Base-by-base conservation (phyloP, 805 yeast species). In the Spathaspora passalidarum region DNA sequence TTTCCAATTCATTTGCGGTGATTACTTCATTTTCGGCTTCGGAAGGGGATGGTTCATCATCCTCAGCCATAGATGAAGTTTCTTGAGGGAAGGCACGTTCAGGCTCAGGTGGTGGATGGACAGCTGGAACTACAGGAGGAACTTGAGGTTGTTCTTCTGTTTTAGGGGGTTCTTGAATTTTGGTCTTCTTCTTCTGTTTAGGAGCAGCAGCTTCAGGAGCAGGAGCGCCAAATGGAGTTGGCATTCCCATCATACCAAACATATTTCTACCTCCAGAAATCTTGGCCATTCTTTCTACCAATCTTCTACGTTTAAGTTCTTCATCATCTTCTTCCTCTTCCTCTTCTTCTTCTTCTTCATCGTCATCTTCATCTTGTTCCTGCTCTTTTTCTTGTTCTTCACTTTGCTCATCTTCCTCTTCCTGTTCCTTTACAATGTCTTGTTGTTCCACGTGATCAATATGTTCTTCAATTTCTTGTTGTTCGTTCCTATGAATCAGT, bases 261-360 rank as follows among this genome's bases (percentile, higher is more conserved):
- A 86, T 79, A 47, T 87, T 84, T 68, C 86, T 77, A 4, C 90
- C 90, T 17, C 96, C 96, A 0, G 97, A 86, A 16, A 92, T 77
- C 56, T 84, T 88, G n/a, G 99, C 98, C 97, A 92, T 92, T 49
- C 97, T 79, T 52, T 87, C 97, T 17, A 95, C 83, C 44, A 92
- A 72, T 5, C 84, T 88, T 40, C 84, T 78, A 56, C 94, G 79
- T 46, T 85, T 79, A 4, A 83, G 73, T 50, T 86, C 94, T 59
- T 87, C 95, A 37, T 81, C 86, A 43, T 86, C 92, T 44, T 81
- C 85, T 1, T 79, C 87, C 0, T 72, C 81, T 2, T 74, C 81
- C 1, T 71, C 81, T 0, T 70, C 81, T 0, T 72, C 82, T 0
- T 68, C 80, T 0, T 69, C 78, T 1, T 66, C 76, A 17, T 52